Percentiles rank a stretch among this genome's conserved stretches.
Conservation (phyloP, 2,329 filamentous ascomycete genomes). For the Cordyceps tenuipes region DNA sequence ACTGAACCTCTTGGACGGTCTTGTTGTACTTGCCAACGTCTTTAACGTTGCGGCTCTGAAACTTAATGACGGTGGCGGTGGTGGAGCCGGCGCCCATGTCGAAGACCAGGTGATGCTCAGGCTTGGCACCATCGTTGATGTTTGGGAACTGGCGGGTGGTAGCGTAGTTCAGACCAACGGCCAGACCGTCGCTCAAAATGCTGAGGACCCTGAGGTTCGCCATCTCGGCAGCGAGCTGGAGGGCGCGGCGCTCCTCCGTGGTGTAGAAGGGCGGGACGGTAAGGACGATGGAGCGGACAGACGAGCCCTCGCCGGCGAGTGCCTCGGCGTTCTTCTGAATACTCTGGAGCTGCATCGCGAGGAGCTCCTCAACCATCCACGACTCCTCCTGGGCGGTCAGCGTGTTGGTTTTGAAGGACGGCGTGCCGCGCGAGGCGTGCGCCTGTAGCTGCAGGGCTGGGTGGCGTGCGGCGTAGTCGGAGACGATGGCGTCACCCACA, state of each 20-base stretch:
- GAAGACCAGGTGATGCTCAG: constrained; percentile 88
- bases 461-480: constrained; percentile 66
- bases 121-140: constrained; percentile 71
- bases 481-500: constrained; percentile 50
- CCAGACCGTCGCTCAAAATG: constrained; percentile 80
- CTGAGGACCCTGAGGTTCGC: constrained; percentile 81
- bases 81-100: constrained; percentile 97
- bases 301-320: constrained; percentile 66
- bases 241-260: constrained; percentile 76
- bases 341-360: constrained; percentile 94
- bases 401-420: constrained; percentile 71
- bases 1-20: constrained; percentile 90
- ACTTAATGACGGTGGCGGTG: constrained; percentile 80
- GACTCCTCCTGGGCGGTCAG: constrained; percentile 54
- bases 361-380: constrained; percentile 80
- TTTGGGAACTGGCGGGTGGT: constrained; percentile 84
- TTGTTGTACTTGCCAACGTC: constrained; percentile 92
- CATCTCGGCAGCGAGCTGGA: constrained; percentile 76
- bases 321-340: constrained; percentile 81
- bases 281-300: constrained; percentile 74
- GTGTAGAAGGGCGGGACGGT: constrained; percentile 90
- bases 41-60: constrained; percentile 84
- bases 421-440: constrained; percentile 55
- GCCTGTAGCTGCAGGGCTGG: constrained; percentile 66
- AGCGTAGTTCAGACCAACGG: constrained; percentile 92